These are phyloP conservation scores for Discostella stelligeroides DNA, from an alignment of 108 stramenopile species.

Conservation along the genomic window DNA sequence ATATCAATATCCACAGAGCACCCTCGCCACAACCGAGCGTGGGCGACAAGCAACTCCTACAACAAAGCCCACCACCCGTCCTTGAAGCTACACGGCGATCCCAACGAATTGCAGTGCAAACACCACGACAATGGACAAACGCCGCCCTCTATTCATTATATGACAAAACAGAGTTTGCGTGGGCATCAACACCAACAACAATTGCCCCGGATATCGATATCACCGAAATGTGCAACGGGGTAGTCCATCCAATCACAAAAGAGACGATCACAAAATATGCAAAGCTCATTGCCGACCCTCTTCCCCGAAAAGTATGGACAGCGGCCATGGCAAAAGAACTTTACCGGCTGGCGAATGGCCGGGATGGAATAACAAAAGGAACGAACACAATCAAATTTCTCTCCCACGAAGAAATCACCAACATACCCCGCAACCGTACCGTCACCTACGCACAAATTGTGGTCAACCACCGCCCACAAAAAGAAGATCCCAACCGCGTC, in stretches of 20 bases:
- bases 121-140: too few relatives aligned
- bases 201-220: neutral
- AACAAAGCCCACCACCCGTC: too few relatives aligned
- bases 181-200: neutral
- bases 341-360: neutral
- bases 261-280: neutral
- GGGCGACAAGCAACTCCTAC: too few relatives aligned
- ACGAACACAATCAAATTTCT: neutral
- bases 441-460: neutral
- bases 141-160: neutral
- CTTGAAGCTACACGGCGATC: too few relatives aligned
- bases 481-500: too few relatives aligned
- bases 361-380: neutral
- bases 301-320: neutral
- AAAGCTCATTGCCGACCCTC: neutral
- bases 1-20: too few relatives aligned
- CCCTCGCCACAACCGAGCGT: too few relatives aligned
- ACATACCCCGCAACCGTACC: neutral
- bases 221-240: neutral
- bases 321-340: neutral
- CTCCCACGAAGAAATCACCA: neutral
- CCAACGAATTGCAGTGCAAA: too few relatives aligned
- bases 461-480: neutral
- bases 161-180: neutral
- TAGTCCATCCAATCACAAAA: constrained; percentile 1